These are phyloP conservation scores for Wickerhamiella musiphila DNA, from an alignment of 805 yeast species.

Conservation along the genomic window DNA sequence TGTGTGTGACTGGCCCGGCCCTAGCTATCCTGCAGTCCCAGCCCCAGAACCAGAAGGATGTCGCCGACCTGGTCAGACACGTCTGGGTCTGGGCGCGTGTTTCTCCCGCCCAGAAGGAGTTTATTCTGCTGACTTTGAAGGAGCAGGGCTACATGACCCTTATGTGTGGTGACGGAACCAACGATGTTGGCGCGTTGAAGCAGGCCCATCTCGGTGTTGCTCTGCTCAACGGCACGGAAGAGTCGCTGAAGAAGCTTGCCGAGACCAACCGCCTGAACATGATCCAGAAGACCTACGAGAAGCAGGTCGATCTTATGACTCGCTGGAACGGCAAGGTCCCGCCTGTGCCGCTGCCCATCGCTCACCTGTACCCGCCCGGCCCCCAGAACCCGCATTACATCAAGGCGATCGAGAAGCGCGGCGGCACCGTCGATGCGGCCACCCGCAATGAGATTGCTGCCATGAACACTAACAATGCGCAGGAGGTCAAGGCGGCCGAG, in stretches of 20 bases:
- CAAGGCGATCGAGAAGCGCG: conserved; percentile 69
- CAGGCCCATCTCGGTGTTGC: conserved; percentile 98
- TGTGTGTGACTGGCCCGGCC: conserved; percentile 90
- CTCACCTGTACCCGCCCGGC: conserved; percentile 94
- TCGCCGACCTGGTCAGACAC: conserved; percentile 58
- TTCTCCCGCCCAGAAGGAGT: conserved; percentile 91
- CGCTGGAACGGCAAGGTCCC: conserved; percentile 60
- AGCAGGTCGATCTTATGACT: conserved; percentile 61
- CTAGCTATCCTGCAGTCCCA: conserved; percentile 48
- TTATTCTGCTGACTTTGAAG: conserved; percentile 65
- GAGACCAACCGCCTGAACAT: conserved; percentile 59
- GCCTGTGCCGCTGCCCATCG: conserved; percentile 70
- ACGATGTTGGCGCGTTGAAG: conserved; percentile 96
- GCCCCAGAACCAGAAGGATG: conserved; percentile 29
- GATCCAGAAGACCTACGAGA: conserved; percentile 51
- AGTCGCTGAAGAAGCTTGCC: conserved; percentile 72
- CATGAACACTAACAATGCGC: conserved; percentile 23
- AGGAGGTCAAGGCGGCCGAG: conserved; percentile 24
- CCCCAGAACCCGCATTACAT: conserved; percentile 77
- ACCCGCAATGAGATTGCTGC: conserved; percentile 26
- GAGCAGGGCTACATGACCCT: conserved; percentile 80
- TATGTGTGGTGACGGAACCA: conserved; percentile 99
- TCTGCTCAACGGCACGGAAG: conserved; percentile 91
- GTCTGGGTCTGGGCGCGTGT: conserved; percentile 98
- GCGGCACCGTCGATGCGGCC: conserved; percentile 54